Percentiles rank a stretch among this genome's conserved stretches.
phyloP scores from a whole-genome alignment of 768 basidiomycete species.

The Grammothele lineata region DNA sequence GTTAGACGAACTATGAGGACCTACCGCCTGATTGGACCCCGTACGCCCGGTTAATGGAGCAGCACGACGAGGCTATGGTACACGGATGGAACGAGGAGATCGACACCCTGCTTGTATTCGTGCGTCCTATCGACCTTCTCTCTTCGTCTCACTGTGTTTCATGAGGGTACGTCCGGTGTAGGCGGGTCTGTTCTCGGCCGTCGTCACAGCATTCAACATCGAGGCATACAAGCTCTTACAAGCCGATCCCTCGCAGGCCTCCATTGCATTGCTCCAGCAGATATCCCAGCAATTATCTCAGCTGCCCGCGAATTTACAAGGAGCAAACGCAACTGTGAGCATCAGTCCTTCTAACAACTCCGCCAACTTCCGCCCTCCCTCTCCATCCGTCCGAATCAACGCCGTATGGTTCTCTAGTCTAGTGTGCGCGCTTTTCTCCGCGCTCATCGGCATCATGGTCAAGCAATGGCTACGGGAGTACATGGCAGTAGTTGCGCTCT shows the following conservation, averaged over 20 bases:
- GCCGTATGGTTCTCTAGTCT: constrained; percentile 17
- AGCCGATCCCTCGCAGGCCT: not conserved
- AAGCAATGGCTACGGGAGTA: constrained; percentile 17
- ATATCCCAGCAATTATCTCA: constrained; percentile 1
- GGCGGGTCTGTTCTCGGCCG: constrained; percentile 23
- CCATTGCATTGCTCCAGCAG: not conserved
- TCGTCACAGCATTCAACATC: constrained; percentile 20
- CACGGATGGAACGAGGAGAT: constrained; percentile 22
- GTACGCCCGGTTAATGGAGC: not conserved
- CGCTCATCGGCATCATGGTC: constrained; percentile 15
- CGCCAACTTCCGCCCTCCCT: not conserved
- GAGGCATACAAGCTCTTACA: constrained; percentile 17
- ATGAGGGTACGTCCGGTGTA: not conserved
- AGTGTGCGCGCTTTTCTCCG: constrained; percentile 10
- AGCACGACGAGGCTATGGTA: constrained; percentile 4
- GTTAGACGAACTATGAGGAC: not conserved
- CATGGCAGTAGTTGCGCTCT: not conserved
- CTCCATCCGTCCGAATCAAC: constrained; percentile 9
- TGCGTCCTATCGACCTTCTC: too few species aligned
- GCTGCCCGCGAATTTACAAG: too few species aligned
- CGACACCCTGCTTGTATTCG: constrained; percentile 23
- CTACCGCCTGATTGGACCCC: not conserved
- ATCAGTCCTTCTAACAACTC: too few species aligned
- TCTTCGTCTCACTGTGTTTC: not conserved
- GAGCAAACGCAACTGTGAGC: not conserved